Evolutionary conservation across 2,329 filamentous ascomycete genomes (phyloP).

Genomic region (Fusarium humuli): DNA sequence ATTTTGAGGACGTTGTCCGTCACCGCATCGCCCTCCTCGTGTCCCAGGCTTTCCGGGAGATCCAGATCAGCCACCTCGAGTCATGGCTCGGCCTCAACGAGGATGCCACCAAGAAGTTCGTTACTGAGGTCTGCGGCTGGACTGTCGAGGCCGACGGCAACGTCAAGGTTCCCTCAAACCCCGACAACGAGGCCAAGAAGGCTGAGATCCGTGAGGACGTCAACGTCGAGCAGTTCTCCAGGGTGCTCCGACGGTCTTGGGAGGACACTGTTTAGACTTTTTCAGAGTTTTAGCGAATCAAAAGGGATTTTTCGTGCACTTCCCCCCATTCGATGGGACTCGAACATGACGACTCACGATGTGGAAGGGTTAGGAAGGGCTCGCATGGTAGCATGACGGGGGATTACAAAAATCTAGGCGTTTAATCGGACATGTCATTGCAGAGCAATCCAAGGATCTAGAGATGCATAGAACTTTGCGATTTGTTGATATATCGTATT

Average conservation of each 20-base stretch:
- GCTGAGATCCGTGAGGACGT: slow-evolving; percentile 96
- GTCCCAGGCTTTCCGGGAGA: slow-evolving; percentile 81
- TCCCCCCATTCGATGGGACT: slow-evolving; percentile 41
- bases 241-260: slow-evolving; percentile 85
- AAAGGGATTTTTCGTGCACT: slow-evolving; percentile 35
- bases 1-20: slow-evolving; percentile 94
- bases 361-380: slow-evolving; percentile 39
- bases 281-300: slow-evolving; percentile 32
- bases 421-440: slow-evolving; percentile 54
- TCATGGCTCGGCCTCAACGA: slow-evolving; percentile 80
- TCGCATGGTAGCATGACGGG: slow-evolving; percentile 50
- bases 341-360: slow-evolving; percentile 49
- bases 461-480: slow-evolving; percentile 47
- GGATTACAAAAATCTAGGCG: slow-evolving; percentile 50
- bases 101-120: slow-evolving; percentile 78
- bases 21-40: slow-evolving; percentile 90
- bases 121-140: slow-evolving; percentile 89
- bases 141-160: slow-evolving; percentile 73
- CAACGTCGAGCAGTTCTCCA: slow-evolving; percentile 85
- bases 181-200: slow-evolving; percentile 97
- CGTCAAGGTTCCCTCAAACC: slow-evolving; percentile 87
- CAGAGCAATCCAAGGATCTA: slow-evolving; percentile 52
- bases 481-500: slow-evolving; percentile 42
- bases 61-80: slow-evolving; percentile 75
- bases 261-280: slow-evolving; percentile 68